Conservation (phyloP, 257 asterid species). For the Euphrasia confusa region DNA sequence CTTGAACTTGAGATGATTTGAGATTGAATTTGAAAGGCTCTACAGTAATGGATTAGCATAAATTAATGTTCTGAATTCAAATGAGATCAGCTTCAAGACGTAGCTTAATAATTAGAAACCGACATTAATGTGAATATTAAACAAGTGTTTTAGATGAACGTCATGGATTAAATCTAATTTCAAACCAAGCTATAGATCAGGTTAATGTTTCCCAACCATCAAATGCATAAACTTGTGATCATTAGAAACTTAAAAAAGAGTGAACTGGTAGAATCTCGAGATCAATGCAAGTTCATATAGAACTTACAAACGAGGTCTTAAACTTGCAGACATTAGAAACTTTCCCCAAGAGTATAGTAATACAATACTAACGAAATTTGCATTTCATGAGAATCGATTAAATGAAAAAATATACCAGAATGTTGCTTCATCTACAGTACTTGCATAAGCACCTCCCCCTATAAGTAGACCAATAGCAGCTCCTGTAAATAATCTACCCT, state of each 20-base stretch:
- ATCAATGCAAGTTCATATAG: background rate
- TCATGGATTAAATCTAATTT: conserved; percentile 1
- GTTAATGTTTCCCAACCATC: background rate
- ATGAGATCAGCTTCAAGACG: background rate
- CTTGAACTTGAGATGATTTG: background rate
- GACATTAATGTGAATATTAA: background rate
- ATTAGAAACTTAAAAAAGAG: background rate
- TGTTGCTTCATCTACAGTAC: conserved; percentile 98
- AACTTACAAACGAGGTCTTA: background rate
- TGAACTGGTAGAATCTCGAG: background rate
- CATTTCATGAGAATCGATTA: background rate
- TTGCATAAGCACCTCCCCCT: conserved; percentile 96
- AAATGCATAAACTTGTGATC: background rate
- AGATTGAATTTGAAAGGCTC: background rate
- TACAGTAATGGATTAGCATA: background rate
- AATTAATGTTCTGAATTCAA: background rate
- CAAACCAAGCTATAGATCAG: background rate
- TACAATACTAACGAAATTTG: too few relatives aligned
- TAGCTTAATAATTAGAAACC: conserved; percentile 1
- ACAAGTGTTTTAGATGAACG: background rate
- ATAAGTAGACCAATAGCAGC: conserved; percentile 82
- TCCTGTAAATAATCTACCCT: conserved; percentile 91
- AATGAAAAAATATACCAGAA: conserved; percentile 47
- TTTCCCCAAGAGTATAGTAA: background rate
- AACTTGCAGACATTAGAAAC: background rate